Conservation (phyloP, 2,329 filamentous ascomycete species). For the Aspergillus sp. region DNA sequence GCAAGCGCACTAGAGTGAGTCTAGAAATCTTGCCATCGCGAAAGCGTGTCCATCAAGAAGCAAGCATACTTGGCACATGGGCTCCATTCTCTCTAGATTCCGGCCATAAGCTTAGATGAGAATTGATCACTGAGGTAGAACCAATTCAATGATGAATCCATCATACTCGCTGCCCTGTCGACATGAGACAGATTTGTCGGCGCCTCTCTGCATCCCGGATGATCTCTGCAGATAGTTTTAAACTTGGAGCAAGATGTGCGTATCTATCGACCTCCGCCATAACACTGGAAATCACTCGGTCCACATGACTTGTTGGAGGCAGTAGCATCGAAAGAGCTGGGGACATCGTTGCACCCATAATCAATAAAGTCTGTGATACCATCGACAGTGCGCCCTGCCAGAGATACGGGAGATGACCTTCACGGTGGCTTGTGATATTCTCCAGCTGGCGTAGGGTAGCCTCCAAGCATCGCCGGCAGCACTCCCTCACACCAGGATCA, state of each 20-base stretch:
- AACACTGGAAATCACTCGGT: conserved; percentile 75
- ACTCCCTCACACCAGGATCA: conserved; percentile 72
- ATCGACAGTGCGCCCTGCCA: conserved; percentile 84
- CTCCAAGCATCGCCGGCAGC: conserved; percentile 78
- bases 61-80: background rate
- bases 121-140: background rate
- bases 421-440: conserved; percentile 75
- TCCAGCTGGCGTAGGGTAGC: conserved; percentile 77
- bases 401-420: conserved; percentile 79
- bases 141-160: background rate
- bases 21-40: background rate
- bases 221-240: conserved; percentile 75
- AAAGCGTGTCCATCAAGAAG: background rate
- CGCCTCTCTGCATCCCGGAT: conserved; percentile 75
- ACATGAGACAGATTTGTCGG: conserved; percentile 51
- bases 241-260: conserved; percentile 71
- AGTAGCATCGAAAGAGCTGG: conserved; percentile 68
- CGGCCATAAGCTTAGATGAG: background rate
- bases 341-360: conserved; percentile 84
- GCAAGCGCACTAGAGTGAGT: background rate
- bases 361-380: conserved; percentile 75
- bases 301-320: conserved; percentile 57
- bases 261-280: conserved; percentile 74
- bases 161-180: conserved; percentile 11
- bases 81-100: background rate